phyloP scores from a whole-genome alignment of 148 eudicot species.

The Rhododendron ovatum region DNA sequence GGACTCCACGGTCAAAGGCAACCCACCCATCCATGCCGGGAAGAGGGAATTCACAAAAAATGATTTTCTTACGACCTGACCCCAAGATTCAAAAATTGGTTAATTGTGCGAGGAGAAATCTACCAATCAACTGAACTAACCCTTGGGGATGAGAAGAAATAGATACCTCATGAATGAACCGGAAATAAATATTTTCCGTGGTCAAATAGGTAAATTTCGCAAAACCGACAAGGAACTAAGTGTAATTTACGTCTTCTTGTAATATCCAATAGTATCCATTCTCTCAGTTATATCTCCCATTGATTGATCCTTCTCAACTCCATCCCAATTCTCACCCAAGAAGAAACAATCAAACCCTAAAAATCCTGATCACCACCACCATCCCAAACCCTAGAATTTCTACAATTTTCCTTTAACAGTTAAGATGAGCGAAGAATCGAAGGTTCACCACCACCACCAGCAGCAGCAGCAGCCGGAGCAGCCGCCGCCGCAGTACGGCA shows the following conservation, averaged over 20 bases:
- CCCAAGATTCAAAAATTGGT: neutral
- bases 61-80: too few relatives aligned
- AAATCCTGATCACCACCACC: neutral
- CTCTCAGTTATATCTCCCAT: neutral
- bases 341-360: neutral
- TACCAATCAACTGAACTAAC: too few relatives aligned
- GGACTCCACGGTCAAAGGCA: too few relatives aligned
- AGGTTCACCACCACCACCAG: neutral
- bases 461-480: neutral
- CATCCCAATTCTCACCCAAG: neutral
- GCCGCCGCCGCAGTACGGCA: constrained; percentile 6
- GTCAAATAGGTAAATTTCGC: neutral
- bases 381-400: neutral
- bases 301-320: neutral
- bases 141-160: too few relatives aligned
- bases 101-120: accelerated
- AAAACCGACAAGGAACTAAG: neutral
- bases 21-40: neutral
- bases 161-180: neutral
- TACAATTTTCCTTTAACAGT: neutral
- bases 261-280: neutral
- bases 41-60: neutral
- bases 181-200: neutral
- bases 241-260: neutral
- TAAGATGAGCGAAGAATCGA: constrained; percentile 10